These are phyloP conservation scores for Arabidopsis arenosa DNA, from an alignment of 345 rosid genomes.

Conservation along the genomic window DNA sequence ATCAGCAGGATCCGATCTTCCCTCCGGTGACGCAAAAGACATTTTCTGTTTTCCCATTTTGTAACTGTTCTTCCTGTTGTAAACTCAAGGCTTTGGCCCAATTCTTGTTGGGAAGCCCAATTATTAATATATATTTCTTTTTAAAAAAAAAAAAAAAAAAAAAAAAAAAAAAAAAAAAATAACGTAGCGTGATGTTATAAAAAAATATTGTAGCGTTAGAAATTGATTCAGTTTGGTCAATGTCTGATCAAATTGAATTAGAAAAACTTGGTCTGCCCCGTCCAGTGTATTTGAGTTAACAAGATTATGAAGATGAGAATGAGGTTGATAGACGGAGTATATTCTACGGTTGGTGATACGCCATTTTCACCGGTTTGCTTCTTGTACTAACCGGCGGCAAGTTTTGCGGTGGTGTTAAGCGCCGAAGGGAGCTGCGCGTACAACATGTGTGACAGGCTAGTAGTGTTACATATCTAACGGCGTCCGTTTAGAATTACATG, in stretches of 20 bases:
- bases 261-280: conserved; percentile 76
- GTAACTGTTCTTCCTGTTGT: too few relatives aligned
- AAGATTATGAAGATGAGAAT: conserved; percentile 42
- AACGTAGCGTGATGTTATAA: neutral
- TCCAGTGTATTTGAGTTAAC: conserved; percentile 73
- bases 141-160: too few relatives aligned
- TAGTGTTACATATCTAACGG: neutral
- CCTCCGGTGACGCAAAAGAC: too few relatives aligned
- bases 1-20: too few relatives aligned
- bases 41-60: too few relatives aligned
- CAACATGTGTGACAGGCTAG: neutral
- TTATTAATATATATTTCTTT: too few relatives aligned
- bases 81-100: too few relatives aligned
- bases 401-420: conserved; percentile 21
- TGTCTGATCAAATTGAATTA: neutral
- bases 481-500: neutral
- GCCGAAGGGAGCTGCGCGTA: conserved; percentile 33
- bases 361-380: conserved; percentile 45
- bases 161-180: too few relatives aligned
- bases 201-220: neutral
- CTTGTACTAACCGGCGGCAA: conserved; percentile 15
- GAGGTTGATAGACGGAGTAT: conserved; percentile 54
- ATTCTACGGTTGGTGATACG: conserved; percentile 59
- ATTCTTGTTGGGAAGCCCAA: too few relatives aligned
- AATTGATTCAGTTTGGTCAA: neutral